Evolutionary conservation across 768 basidiomycete genomes (phyloP).

Genomic region (Vararia minispora): DNA sequence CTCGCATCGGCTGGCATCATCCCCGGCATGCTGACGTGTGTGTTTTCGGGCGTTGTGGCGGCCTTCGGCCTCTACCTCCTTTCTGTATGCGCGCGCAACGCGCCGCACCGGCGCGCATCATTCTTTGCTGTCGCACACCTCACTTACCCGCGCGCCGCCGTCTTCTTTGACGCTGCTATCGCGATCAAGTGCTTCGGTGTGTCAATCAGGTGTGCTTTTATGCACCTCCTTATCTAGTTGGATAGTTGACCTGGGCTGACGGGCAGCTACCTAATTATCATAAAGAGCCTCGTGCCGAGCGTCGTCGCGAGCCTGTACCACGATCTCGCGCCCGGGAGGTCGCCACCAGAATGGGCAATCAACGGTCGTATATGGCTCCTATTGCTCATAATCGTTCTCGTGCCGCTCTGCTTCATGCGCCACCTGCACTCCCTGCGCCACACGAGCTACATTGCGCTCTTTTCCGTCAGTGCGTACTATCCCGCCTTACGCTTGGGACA

Average conservation of each 20-base stretch:
- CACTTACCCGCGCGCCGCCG: constrained; percentile 79
- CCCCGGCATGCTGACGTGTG: constrained; percentile 82
- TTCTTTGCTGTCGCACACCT: constrained; percentile 78
- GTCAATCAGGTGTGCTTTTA: constrained; percentile 60
- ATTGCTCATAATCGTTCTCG: constrained; percentile 62
- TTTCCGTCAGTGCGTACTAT: constrained; percentile 64
- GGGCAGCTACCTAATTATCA: constrained; percentile 75
- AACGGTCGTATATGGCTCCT: constrained; percentile 78
- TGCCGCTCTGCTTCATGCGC: constrained; percentile 77
- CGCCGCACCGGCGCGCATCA: constrained; percentile 65
- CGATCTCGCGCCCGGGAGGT: constrained; percentile 48
- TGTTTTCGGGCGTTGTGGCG: constrained; percentile 65
- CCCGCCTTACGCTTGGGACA: neutral
- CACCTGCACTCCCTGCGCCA: constrained; percentile 79
- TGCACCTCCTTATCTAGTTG: constrained; percentile 1
- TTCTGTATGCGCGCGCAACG: constrained; percentile 67
- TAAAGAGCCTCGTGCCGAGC: constrained; percentile 88
- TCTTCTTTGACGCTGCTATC: constrained; percentile 90
- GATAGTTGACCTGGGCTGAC: neutral
- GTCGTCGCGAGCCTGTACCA: constrained; percentile 80
- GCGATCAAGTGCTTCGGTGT: constrained; percentile 97
- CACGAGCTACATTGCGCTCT: constrained; percentile 85
- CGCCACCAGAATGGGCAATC: constrained; percentile 66
- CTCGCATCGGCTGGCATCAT: constrained; percentile 86
- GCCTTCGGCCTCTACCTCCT: constrained; percentile 86